These are phyloP conservation scores for Ophiobolus disseminans DNA, from an alignment of 2,329 filamentous ascomycete genomes.

Conservation along the genomic window DNA sequence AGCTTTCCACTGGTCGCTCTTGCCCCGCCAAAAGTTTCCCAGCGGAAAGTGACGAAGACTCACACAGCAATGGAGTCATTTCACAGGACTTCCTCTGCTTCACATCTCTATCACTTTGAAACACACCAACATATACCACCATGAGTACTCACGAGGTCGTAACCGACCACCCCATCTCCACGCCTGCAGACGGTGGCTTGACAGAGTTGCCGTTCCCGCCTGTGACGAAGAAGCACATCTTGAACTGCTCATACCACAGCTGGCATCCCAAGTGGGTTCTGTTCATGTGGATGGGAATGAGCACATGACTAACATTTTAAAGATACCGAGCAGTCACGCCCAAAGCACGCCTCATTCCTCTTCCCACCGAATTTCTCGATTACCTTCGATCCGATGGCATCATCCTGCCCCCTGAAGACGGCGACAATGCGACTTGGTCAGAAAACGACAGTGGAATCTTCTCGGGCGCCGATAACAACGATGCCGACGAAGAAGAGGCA, in stretches of 20 bases:
- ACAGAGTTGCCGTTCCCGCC: conserved; percentile 75
- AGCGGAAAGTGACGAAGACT: conserved; percentile 26
- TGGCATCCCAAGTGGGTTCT: conserved; percentile 77
- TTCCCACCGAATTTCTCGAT: conserved; percentile 76
- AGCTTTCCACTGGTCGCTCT: conserved; percentile 15
- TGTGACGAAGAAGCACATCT: conserved; percentile 82
- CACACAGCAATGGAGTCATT: conserved; percentile 34
- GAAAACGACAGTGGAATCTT: conserved; percentile 62
- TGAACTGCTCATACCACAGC: conserved; percentile 91
- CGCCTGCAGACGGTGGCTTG: conserved; percentile 19
- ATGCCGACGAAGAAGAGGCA: conserved; percentile 62
- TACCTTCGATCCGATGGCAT: conserved; percentile 95
- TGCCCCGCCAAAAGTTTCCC: conserved; percentile 41
- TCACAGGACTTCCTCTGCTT: background rate
- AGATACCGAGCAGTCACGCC: conserved; percentile 82
- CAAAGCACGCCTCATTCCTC: conserved; percentile 82
- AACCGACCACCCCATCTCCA: conserved; percentile 1
- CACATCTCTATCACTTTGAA: background rate
- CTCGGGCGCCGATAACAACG: conserved; percentile 53
- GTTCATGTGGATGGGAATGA: no score
- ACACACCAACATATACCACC: conserved; percentile 15
- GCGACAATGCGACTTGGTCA: conserved; percentile 52
- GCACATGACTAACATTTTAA: conserved; percentile 16
- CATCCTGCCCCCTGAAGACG: conserved; percentile 76
- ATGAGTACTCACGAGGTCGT: conserved; percentile 24